These are phyloP conservation scores for Sphaerulina populicola DNA, from an alignment of 2,329 filamentous ascomycete genomes.

Conservation along the genomic window DNA sequence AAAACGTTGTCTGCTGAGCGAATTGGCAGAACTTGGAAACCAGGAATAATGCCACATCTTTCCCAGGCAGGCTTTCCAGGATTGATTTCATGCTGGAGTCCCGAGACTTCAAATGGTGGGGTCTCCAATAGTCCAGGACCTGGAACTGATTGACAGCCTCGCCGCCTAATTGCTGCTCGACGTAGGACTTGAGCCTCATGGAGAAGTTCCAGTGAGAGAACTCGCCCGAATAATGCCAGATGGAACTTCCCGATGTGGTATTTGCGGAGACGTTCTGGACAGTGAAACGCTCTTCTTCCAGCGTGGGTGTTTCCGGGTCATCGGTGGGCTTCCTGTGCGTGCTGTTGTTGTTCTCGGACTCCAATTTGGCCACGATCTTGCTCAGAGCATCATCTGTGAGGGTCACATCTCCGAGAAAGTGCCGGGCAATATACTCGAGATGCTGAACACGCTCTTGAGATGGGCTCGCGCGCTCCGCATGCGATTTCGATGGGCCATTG, in stretches of 20 bases:
- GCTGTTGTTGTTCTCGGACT: background rate
- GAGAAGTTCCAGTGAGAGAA: slow-evolving; percentile 41
- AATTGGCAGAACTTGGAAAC: slow-evolving; percentile 39
- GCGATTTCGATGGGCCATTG: background rate
- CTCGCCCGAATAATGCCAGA: slow-evolving; percentile 37
- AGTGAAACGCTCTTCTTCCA: slow-evolving; percentile 17
- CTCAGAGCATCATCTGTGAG: slow-evolving; percentile 12
- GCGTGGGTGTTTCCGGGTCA: slow-evolving; percentile 34
- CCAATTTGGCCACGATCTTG: slow-evolving; percentile 13
- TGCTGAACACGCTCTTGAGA: slow-evolving; percentile 2
- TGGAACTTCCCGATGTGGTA: background rate
- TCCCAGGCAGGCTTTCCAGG: slow-evolving; percentile 37
- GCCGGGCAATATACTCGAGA: slow-evolving; percentile 14
- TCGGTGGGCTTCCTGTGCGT: slow-evolving; percentile 3
- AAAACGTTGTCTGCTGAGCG: slow-evolving; percentile 39
- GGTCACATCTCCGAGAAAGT: slow-evolving; percentile 12
- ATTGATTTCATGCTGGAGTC: slow-evolving; percentile 34
- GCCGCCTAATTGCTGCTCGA: slow-evolving; percentile 29
- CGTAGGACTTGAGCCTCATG: slow-evolving; percentile 37
- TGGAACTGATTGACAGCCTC: slow-evolving; percentile 5
- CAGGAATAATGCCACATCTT: slow-evolving; percentile 40
- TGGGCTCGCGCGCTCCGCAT: background rate
- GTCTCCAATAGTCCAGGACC: slow-evolving; percentile 37
- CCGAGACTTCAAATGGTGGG: slow-evolving; percentile 36
- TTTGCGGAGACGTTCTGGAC: slow-evolving; percentile 12